These are phyloP conservation scores for Gigaspora rosea DNA, from an alignment of 192 early-diverging fungal species.

Conservation along the genomic window DNA sequence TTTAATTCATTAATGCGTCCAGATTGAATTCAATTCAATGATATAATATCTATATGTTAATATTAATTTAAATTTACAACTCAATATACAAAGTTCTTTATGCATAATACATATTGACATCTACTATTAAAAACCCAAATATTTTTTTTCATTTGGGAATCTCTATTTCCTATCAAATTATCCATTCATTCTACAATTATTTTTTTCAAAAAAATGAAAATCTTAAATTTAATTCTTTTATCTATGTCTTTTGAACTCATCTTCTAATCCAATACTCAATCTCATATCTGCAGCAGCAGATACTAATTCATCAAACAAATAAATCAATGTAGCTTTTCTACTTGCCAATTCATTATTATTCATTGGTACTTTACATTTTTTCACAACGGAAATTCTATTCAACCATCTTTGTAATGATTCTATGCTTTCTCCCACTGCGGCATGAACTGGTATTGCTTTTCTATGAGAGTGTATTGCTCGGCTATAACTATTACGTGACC, in stretches of 20 bases:
- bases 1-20: too few relatives aligned
- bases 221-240: background rate
- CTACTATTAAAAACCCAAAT: too few relatives aligned
- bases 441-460: slow-evolving; percentile 11
- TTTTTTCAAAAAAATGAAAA: too few relatives aligned
- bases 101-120: too few relatives aligned
- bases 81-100: too few relatives aligned
- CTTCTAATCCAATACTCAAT: slow-evolving; percentile 19
- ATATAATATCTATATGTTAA: too few relatives aligned
- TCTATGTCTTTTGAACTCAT: slow-evolving; percentile 13
- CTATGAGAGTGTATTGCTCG: background rate
- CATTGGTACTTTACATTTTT: slow-evolving; percentile 16
- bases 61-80: too few relatives aligned
- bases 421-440: background rate
- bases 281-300: slow-evolving; percentile 5
- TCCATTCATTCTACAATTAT: too few relatives aligned
- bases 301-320: slow-evolving; percentile 13
- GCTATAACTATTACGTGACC: slow-evolving; percentile 9
- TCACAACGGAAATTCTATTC: slow-evolving; percentile 12
- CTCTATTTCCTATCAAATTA: too few relatives aligned
- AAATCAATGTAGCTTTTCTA: background rate
- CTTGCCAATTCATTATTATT: background rate
- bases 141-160: too few relatives aligned
- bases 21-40: too few relatives aligned
- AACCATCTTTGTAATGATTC: slow-evolving; percentile 18